Percentiles rank a stretch among this genome's conserved stretches.
phyloP scores from a whole-genome alignment of 768 basidiomycete species.

The Rhodotorula taiwanensis region DNA sequence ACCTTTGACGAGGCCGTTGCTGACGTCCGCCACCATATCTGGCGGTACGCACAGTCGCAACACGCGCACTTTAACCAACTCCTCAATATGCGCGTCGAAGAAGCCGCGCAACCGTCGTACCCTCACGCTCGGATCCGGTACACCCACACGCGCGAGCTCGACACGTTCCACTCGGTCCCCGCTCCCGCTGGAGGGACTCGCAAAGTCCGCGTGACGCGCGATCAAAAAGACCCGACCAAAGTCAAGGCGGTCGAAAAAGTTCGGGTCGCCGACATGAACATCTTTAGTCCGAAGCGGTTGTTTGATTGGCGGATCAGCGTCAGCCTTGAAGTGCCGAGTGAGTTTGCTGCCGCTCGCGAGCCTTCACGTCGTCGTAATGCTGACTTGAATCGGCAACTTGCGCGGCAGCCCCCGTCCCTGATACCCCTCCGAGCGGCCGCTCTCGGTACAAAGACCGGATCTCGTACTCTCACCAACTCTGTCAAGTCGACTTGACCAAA shows the following conservation, averaged over 20 bases:
- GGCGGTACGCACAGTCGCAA: slow-evolving; percentile 55
- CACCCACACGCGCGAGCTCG: slow-evolving; percentile 63
- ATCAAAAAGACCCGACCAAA: slow-evolving; percentile 60
- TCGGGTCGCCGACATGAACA: slow-evolving; percentile 77
- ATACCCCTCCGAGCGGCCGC: slow-evolving; percentile 18
- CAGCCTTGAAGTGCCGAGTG: slow-evolving; percentile 81
- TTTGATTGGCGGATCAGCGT: slow-evolving; percentile 94
- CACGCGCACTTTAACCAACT: slow-evolving; percentile 79
- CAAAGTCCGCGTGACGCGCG: slow-evolving; percentile 76
- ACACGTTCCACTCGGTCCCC: slow-evolving; percentile 44
- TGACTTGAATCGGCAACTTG: not conserved
- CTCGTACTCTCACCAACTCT: slow-evolving; percentile 89
- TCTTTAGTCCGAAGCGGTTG: slow-evolving; percentile 68
- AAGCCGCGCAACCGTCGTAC: slow-evolving; percentile 53
- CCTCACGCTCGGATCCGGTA: slow-evolving; percentile 60
- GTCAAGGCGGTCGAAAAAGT: slow-evolving; percentile 69
- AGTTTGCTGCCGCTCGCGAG: slow-evolving; percentile 32
- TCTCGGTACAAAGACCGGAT: slow-evolving; percentile 73
- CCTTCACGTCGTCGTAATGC: not conserved
- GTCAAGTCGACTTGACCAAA: slow-evolving; percentile 87
- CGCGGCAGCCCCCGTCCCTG: slow-evolving; percentile 15
- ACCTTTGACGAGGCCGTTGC: not conserved
- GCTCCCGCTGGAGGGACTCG: slow-evolving; percentile 42
- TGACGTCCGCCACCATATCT: not conserved
- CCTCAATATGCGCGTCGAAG: slow-evolving; percentile 70